Conservation (phyloP, 2,329 filamentous ascomycete genomes). For the Furcasterigmium furcatum region DNA sequence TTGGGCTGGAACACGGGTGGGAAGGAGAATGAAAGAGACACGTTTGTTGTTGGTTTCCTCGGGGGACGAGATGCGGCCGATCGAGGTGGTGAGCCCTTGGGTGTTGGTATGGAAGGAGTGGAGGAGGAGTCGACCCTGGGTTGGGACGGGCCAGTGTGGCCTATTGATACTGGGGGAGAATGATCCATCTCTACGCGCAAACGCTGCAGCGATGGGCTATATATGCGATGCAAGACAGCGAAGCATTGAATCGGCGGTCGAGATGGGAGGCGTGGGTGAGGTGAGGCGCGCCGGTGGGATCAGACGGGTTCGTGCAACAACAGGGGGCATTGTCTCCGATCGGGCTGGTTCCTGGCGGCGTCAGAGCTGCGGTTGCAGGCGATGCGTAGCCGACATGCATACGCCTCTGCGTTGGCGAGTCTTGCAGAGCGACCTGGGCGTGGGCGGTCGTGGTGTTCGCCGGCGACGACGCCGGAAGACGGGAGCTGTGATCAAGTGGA, state of each 20-base stretch:
- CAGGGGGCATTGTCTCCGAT: too few species aligned
- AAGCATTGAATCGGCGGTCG: too few species aligned
- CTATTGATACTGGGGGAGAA: conserved; percentile 3
- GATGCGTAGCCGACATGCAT: background rate
- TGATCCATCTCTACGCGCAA: conserved; percentile 8
- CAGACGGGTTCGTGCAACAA: too few species aligned
- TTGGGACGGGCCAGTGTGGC: conserved; percentile 7
- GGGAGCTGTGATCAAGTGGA: background rate
- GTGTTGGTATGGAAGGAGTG: conserved; percentile 2
- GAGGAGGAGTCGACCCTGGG: conserved; percentile 1
- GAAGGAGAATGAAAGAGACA: conserved; percentile 43
- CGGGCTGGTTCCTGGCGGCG: too few species aligned
- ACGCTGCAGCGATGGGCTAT: conserved; percentile 2
- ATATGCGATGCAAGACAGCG: conserved; percentile 1
- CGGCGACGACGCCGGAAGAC: background rate
- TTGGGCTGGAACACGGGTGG: conserved; percentile 45
- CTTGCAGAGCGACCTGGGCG: background rate
- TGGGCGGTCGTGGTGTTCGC: background rate
- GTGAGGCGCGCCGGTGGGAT: too few species aligned
- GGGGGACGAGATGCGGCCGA: conserved; percentile 10
- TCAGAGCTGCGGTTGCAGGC: background rate
- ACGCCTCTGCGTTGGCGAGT: background rate
- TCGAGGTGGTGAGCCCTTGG: conserved; percentile 9
- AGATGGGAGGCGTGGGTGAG: too few species aligned
- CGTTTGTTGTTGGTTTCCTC: conserved; percentile 14